A percentile compares a stretch with the other conserved stretches of the same genome.
Conservation (phyloP, 1,284 basidiomycete genomes). For the Fomitopsis schrenkii region DNA sequence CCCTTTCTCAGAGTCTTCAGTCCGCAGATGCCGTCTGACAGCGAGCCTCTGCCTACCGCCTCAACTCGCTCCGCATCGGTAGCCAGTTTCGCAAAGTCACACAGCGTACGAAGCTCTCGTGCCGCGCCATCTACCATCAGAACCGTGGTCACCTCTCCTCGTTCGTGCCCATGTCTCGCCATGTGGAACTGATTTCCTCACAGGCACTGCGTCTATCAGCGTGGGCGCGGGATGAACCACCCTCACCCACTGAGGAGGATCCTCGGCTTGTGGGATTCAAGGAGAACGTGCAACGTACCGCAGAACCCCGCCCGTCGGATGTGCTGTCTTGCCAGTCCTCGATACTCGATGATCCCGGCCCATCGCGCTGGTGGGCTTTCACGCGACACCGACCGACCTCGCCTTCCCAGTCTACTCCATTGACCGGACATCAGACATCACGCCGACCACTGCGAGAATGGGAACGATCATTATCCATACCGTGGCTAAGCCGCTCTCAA, state of each 20-base stretch:
- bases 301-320: constrained; percentile 44
- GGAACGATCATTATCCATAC: constrained; percentile 23
- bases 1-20: constrained; percentile 2
- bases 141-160: constrained; percentile 65
- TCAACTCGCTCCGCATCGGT: constrained; percentile 27
- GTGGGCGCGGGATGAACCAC: constrained; percentile 79
- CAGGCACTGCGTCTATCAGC: constrained; percentile 38
- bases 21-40: constrained; percentile 13
- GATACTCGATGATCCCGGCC: constrained; percentile 32
- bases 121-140: constrained; percentile 39
- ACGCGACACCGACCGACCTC: constrained; percentile 25
- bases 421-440: constrained; percentile 15
- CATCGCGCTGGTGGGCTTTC: constrained; percentile 70
- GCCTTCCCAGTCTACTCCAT: constrained; percentile 7
- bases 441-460: constrained; percentile 16
- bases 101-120: constrained; percentile 37
- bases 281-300: constrained; percentile 21
- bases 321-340: constrained; percentile 50
- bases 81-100: constrained; percentile 37
- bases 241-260: constrained; percentile 57
- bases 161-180: constrained; percentile 38
- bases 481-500: constrained; percentile 28
- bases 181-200: constrained; percentile 6
- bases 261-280: constrained; percentile 9
- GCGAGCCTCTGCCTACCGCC: constrained; percentile 8